Evolutionary conservation across 2,329 filamentous ascomycete species (phyloP).

Genomic region (Alternaria gansuensis): DNA sequence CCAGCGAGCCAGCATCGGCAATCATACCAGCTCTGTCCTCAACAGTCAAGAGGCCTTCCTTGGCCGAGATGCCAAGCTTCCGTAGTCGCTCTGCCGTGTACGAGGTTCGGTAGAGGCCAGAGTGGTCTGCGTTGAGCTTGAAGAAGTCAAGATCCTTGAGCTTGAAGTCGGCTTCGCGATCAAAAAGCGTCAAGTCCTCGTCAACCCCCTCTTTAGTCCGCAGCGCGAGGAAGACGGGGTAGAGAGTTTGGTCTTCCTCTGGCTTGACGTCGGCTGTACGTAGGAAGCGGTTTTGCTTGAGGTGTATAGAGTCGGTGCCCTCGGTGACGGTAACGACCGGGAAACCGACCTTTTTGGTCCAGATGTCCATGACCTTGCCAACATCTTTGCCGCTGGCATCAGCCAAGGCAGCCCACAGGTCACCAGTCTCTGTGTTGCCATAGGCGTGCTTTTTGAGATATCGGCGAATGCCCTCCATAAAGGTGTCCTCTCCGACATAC

Average conservation of each 20-base stretch:
- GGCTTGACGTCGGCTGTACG: constrained; percentile 92
- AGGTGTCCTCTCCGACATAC: constrained; percentile 89
- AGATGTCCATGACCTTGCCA: constrained; percentile 89
- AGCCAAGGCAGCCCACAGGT: constrained; percentile 87
- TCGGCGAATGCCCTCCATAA: constrained; percentile 87
- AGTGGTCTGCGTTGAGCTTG: constrained; percentile 96
- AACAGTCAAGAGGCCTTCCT: constrained; percentile 78
- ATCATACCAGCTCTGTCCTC: constrained; percentile 94
- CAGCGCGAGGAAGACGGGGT: constrained; percentile 87
- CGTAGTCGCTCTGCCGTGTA: constrained; percentile 84
- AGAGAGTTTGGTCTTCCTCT: constrained; percentile 87
- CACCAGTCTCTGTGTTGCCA: constrained; percentile 88
- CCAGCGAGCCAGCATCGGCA: constrained; percentile 87
- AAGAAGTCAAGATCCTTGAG: constrained; percentile 85
- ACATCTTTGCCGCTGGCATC: constrained; percentile 92
- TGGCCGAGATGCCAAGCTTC: constrained; percentile 88
- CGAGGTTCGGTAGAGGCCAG: constrained; percentile 88
- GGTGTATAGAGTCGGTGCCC: constrained; percentile 74
- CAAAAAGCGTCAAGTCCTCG: constrained; percentile 74
- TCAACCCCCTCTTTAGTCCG: constrained; percentile 85
- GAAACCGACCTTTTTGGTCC: constrained; percentile 96
- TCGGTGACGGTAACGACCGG: constrained; percentile 89
- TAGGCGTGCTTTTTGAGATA: constrained; percentile 98
- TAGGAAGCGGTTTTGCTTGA: constrained; percentile 96
- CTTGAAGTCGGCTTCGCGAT: constrained; percentile 80